phyloP scores from a whole-genome alignment of 192 early-diverging fungal species.

The Mycoemilia scoparia region DNA sequence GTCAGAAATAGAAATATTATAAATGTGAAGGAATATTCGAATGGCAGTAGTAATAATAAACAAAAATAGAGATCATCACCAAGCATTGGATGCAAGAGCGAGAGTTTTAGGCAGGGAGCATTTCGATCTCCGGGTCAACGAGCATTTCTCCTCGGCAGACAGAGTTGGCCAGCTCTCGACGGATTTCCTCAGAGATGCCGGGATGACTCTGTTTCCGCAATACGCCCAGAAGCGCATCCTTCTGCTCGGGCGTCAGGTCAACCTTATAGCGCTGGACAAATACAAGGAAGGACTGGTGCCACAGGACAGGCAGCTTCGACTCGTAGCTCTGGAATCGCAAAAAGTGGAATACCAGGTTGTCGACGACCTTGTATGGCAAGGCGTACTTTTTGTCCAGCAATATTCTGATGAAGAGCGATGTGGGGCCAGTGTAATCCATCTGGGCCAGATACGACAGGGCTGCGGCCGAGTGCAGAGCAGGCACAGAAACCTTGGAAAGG shows the following conservation, averaged over 20 bases:
- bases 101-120: too few relatives aligned
- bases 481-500: slow-evolving; percentile 81
- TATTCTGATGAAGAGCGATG: slow-evolving; percentile 84
- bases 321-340: slow-evolving; percentile 69
- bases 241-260: slow-evolving; percentile 86
- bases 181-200: slow-evolving; percentile 81
- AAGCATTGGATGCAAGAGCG: too few relatives aligned
- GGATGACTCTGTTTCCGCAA: slow-evolving; percentile 61
- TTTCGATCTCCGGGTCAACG: slow-evolving; percentile 36
- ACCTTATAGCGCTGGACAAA: slow-evolving; percentile 96
- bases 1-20: too few relatives aligned
- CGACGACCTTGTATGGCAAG: slow-evolving; percentile 90
- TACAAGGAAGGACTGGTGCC: slow-evolving; percentile 91
- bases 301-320: slow-evolving; percentile 80
- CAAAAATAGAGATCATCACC: too few relatives aligned
- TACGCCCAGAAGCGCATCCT: slow-evolving; percentile 71
- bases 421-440: slow-evolving; percentile 95
- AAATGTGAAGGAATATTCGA: too few relatives aligned
- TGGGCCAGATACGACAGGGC: slow-evolving; percentile 84
- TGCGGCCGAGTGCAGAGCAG: slow-evolving; percentile 87
- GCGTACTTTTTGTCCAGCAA: slow-evolving; percentile 97
- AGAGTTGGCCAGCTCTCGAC: slow-evolving; percentile 65
- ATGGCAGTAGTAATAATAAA: too few relatives aligned
- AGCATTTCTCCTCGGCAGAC: slow-evolving; percentile 52
- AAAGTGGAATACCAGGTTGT: slow-evolving; percentile 92